phyloP scores from a whole-genome alignment of 306 rosid species.

The Cicer yamashitae region DNA sequence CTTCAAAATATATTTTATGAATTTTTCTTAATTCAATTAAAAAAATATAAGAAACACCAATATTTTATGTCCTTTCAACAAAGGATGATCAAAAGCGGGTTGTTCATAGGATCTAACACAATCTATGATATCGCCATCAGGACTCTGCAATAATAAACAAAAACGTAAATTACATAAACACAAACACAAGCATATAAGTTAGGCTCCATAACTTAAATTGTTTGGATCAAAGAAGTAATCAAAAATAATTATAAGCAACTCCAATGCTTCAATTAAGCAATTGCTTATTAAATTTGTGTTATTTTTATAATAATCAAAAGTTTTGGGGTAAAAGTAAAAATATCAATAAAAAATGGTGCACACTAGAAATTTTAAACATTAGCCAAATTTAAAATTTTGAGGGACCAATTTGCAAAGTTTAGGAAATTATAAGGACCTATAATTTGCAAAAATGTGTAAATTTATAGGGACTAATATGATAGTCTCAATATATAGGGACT shows the following conservation, averaged over 20 bases:
- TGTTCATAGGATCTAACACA: slow-evolving; percentile 77
- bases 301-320: background rate
- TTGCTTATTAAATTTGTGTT: too few species aligned
- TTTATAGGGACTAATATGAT: too few species aligned
- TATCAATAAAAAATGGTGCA: too few species aligned
- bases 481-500: too few species aligned
- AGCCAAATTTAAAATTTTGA: too few species aligned
- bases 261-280: too few species aligned
- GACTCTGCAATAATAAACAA: slow-evolving; percentile 53
- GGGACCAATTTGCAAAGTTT: too few species aligned
- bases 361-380: too few species aligned
- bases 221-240: too few species aligned
- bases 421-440: too few species aligned
- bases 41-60: slow-evolving; percentile 53
- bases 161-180: background rate
- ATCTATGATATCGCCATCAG: slow-evolving; percentile 90
- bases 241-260: too few species aligned
- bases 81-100: slow-evolving; percentile 41
- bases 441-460: too few species aligned
- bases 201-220: slow-evolving; percentile 42
- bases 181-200: background rate
- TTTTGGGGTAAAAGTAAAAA: background rate
- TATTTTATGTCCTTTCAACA: slow-evolving; percentile 68
- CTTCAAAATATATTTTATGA: background rate
- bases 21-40: background rate